These are phyloP conservation scores for Chlamydomonas schloesseri DNA, from an alignment of 139 green algal genomes.

Conservation along the genomic window DNA sequence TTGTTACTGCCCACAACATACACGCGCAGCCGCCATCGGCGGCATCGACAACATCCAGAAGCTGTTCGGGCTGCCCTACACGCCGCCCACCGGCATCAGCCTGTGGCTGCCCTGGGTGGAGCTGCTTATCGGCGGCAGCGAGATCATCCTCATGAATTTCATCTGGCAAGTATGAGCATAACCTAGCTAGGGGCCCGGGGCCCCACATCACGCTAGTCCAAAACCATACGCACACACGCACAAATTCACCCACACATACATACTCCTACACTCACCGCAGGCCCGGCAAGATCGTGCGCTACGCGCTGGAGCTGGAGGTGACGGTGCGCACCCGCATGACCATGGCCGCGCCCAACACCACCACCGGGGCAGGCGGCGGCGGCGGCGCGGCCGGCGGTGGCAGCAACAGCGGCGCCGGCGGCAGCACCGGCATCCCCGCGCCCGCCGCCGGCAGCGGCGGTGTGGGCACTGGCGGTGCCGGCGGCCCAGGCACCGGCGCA, in stretches of 20 bases:
- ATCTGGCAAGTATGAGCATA: background rate
- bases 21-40: background rate
- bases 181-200: too few relatives aligned
- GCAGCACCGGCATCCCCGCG: background rate
- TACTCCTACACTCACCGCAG: background rate
- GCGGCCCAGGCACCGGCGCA: too few relatives aligned
- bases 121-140: conserved; percentile 10
- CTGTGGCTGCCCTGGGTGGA: conserved; percentile 21
- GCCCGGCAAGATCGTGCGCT: conserved; percentile 28
- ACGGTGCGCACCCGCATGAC: background rate
- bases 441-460: background rate
- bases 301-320: background rate
- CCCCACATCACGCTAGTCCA: too few relatives aligned
- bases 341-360: background rate
- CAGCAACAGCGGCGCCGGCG: background rate
- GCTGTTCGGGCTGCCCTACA: conserved; percentile 15
- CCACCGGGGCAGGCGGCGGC: background rate
- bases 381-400: background rate
- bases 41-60: conserved; percentile 26
- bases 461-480: background rate
- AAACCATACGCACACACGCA: too few relatives aligned
- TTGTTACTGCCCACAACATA: too few relatives aligned
- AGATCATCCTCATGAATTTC: conserved; percentile 20
- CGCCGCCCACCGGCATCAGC: background rate
- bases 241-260: too few relatives aligned